Evolutionary conservation across 2,329 filamentous ascomycete genomes (phyloP).

Genomic region (Celoporthe dispersa): DNA sequence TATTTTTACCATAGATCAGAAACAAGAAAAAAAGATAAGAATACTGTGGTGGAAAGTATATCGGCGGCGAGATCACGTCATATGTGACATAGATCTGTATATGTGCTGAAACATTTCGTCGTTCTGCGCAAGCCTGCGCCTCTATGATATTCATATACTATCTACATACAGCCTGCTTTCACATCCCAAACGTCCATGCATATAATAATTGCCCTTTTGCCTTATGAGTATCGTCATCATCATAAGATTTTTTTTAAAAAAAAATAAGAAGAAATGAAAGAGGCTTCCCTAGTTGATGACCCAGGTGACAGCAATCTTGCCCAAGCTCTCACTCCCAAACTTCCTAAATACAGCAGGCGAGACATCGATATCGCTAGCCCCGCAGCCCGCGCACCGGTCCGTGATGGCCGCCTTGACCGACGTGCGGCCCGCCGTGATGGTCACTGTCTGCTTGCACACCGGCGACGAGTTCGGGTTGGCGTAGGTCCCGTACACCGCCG

Average conservation of each 20-base stretch:
- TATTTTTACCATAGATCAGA: neutral
- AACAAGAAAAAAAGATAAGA: neutral
- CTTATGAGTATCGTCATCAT: neutral
- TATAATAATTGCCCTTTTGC: neutral
- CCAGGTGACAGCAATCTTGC: conserved; percentile 22
- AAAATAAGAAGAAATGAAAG: neutral
- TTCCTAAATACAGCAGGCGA: conserved; percentile 21
- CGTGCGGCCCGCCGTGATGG: conserved; percentile 21
- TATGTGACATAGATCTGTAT: neutral
- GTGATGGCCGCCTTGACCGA: conserved; percentile 21
- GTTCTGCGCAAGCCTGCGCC: neutral
- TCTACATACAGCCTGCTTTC: neutral
- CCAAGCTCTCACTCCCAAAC: conserved; percentile 14
- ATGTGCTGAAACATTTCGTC: neutral
- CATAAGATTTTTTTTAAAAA: neutral
- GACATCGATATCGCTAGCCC: conserved; percentile 17
- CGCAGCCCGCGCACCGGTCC: conserved; percentile 23
- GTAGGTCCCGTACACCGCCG: conserved; percentile 16
- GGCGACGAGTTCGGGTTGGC: conserved; percentile 25
- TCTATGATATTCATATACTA: neutral
- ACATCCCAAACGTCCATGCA: neutral
- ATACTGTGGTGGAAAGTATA: neutral
- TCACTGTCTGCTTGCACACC: conserved; percentile 15
- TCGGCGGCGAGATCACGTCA: neutral
- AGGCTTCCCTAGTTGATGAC: conserved; percentile 14